Base-by-base conservation (phyloP, 192 early-diverging fungal genomes). In the Backusella mclennaniae region DNA sequence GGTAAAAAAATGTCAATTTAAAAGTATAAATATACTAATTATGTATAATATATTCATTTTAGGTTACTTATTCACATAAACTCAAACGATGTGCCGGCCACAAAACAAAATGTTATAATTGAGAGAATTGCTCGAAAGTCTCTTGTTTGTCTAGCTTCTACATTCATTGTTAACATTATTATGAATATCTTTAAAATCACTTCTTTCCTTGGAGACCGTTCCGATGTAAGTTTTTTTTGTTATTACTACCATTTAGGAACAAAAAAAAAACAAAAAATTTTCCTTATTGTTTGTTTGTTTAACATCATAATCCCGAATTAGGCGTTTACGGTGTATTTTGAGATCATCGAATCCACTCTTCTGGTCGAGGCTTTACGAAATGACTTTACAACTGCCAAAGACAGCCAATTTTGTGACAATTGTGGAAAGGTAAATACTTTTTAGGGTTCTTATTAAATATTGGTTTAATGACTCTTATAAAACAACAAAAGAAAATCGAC, bases 131-230 rank as follows among this genome's bases (percentile, higher is more conserved):
- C 81, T 39, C 38, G 81, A 3, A 83, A 83, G 73, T 83, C 81
- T 2, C 35, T 83, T 4, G 33, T 78, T 1, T 83, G 75, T 52
- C 52, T 83, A 38, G 71, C 72, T 36, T 49, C 79, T 3, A 73
- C 77, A 14, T 79, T 83, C 67, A 19, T 75, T 8, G 74, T 76
- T 26, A 83, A 83, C 44, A 63, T 79, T 17, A 33, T 63, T 11
- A 83, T 83, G 81, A 83, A 83, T 66, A 15, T 83, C 9, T 66
- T 83, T 52, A 83, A 83, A 67, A 35, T 79, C 17, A 83, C 81
- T 6, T 38, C 11, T 38, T 83, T 79, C 46, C 21, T 83, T 26
- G 81, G 81, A 21, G 71, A 79, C 33, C 66, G 75, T 17, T 76
- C 81, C 6, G 81, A 83, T 66, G 77, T 81, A 74, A 75, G 78